phyloP scores from a whole-genome alignment of 2,329 filamentous ascomycete species.

The Fusarium sp. region DNA sequence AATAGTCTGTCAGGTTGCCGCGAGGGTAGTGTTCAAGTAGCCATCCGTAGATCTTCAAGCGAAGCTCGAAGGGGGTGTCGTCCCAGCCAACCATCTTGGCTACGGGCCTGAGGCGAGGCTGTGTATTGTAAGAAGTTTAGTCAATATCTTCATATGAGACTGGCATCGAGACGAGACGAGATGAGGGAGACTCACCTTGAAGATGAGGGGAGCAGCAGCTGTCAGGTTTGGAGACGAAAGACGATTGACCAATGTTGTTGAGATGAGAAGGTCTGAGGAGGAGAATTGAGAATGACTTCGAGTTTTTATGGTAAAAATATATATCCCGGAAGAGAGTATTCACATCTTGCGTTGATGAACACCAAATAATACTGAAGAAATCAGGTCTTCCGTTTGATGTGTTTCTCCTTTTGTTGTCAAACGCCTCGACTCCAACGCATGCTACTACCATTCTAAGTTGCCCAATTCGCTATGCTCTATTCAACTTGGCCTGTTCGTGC shows the following conservation, averaged over 20 bases:
- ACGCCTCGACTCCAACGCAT: background rate
- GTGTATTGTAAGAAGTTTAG: background rate
- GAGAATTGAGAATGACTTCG: background rate
- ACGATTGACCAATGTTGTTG: background rate
- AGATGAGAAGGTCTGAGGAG: background rate
- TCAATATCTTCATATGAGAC: background rate
- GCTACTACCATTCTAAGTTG: conserved; percentile 12
- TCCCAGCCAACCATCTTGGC: background rate
- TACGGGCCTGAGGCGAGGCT: background rate
- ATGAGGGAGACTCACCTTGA: background rate
- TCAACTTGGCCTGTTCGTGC: conserved; percentile 50
- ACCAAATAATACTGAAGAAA: background rate
- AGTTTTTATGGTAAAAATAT: background rate
- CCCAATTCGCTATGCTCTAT: conserved; percentile 7
- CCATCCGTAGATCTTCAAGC: background rate
- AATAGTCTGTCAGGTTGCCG: background rate
- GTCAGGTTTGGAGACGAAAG: background rate
- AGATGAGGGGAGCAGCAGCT: background rate
- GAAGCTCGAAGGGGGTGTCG: background rate
- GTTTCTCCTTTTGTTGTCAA: background rate
- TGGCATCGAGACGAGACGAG: background rate
- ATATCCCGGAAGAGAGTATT: background rate
- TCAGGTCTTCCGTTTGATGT: background rate
- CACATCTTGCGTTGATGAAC: background rate
- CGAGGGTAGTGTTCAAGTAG: background rate